Evolutionary conservation across 257 asterid genomes (phyloP).

Genomic region (Datura wrightii): DNA sequence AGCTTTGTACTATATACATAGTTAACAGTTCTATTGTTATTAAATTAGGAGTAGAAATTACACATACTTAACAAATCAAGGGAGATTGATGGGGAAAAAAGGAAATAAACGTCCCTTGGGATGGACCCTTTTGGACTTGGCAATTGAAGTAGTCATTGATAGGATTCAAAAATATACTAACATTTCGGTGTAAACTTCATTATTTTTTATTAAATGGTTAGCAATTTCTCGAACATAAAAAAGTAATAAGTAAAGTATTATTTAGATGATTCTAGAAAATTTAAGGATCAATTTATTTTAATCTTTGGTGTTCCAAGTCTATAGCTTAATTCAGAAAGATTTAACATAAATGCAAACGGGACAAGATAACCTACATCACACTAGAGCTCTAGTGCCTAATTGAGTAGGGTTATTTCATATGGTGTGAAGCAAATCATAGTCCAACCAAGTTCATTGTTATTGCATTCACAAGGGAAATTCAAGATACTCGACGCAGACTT

Average conservation of each 20-base stretch:
- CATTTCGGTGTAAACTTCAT: neutral
- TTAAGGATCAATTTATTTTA: neutral
- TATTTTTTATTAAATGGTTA: neutral
- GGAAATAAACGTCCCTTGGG: neutral
- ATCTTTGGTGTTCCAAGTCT: neutral
- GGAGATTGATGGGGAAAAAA: neutral
- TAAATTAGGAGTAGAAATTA: neutral
- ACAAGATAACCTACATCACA: no score
- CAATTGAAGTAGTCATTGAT: neutral
- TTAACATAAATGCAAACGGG: neutral
- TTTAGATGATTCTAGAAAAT: neutral
- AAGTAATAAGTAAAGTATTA: neutral
- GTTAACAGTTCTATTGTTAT: neutral
- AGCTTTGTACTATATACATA: no score
- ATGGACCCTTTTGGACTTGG: neutral
- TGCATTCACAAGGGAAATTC: no score
- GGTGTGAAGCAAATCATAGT: no score
- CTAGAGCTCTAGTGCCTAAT: no score
- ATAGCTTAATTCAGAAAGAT: neutral
- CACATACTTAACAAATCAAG: neutral
- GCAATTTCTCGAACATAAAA: neutral
- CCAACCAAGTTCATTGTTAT: no score
- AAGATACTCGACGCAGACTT: neutral
- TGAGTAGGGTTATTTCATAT: no score
- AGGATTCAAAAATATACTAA: neutral